Evolutionary conservation across 2,329 filamentous ascomycete species (phyloP).

Genomic region (Cucurbitaria berberidis): DNA sequence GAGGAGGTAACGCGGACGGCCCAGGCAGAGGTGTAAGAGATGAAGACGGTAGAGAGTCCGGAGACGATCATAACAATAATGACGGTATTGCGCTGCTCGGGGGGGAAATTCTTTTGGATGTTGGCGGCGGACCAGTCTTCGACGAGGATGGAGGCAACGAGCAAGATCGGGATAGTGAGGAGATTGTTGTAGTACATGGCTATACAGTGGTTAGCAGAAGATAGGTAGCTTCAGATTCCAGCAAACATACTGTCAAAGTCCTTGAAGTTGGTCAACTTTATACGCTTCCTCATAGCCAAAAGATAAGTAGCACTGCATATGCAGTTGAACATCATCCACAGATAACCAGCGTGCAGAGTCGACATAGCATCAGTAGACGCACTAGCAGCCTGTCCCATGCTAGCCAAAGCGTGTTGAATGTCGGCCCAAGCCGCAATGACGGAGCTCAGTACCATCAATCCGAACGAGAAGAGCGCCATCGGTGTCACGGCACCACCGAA

Average conservation of each 20-base stretch:
- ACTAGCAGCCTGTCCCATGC: slow-evolving; percentile 57
- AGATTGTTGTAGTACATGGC: slow-evolving; percentile 99
- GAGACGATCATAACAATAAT: slow-evolving; percentile 92
- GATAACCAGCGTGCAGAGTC: slow-evolving; percentile 90
- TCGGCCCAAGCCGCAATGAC: slow-evolving; percentile 97
- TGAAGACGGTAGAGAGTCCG: slow-evolving; percentile 91
- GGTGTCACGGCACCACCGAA: slow-evolving; percentile 91
- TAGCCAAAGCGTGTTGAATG: slow-evolving; percentile 81
- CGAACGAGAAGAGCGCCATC: slow-evolving; percentile 89
- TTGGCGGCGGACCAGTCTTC: slow-evolving; percentile 94
- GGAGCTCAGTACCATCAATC: slow-evolving; percentile 94
- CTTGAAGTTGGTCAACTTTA: slow-evolving; percentile 99
- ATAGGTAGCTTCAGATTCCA: background rate
- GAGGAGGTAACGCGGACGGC: slow-evolving; percentile 97
- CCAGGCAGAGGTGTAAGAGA: slow-evolving; percentile 99
- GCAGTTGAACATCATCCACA: slow-evolving; percentile 98
- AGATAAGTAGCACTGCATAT: slow-evolving; percentile 91
- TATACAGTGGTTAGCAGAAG: slow-evolving; percentile 50
- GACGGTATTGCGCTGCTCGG: slow-evolving; percentile 77
- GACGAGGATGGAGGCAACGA: slow-evolving; percentile 78
- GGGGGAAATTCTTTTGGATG: slow-evolving; percentile 84
- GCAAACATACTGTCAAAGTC: slow-evolving; percentile 91
- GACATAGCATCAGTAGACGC: slow-evolving; percentile 79
- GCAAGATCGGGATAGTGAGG: slow-evolving; percentile 89
- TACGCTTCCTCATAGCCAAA: slow-evolving; percentile 94